A percentile compares a stretch with the other conserved stretches of the same genome.
Evolutionary conservation across 345 rosid genomes (phyloP).

Genomic region (Brassica carinata): DNA sequence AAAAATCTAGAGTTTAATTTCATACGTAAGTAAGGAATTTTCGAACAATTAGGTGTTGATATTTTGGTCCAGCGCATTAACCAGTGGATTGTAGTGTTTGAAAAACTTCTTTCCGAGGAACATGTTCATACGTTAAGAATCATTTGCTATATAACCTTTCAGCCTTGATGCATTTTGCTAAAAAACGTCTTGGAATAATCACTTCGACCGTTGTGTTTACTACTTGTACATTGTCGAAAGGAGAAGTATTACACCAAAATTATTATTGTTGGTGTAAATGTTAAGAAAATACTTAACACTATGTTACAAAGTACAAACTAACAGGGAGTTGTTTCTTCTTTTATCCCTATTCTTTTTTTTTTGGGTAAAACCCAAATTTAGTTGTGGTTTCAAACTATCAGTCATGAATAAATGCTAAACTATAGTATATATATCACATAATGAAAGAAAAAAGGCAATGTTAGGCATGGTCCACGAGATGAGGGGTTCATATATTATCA

Average conservation of each 20-base stretch:
- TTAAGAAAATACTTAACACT: background rate
- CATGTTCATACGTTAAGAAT: background rate
- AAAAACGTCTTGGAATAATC: background rate
- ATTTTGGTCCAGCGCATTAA: background rate
- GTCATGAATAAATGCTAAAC: constrained; percentile 24
- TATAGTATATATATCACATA: background rate
- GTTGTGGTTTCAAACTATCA: constrained; percentile 10
- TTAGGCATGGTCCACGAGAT: constrained; percentile 40
- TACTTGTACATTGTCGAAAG: background rate
- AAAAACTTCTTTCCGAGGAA: background rate
- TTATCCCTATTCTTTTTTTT: background rate
- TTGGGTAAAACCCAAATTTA: constrained; percentile 2
- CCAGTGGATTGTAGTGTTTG: background rate
- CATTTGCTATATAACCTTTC: background rate
- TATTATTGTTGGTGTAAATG: background rate
- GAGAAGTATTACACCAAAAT: too few relatives aligned
- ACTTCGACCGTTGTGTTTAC: background rate
- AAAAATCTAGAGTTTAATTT: background rate
- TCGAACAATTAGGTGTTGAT: background rate
- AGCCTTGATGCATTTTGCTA: background rate
- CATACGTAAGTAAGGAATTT: background rate
- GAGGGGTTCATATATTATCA: constrained; percentile 33
- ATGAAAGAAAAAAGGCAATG: constrained; percentile 5
- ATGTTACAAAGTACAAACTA: background rate
- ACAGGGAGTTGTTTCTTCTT: background rate